Evolutionary conservation across 345 rosid species (phyloP).

Genomic region (Hypericum perforatum): DNA sequence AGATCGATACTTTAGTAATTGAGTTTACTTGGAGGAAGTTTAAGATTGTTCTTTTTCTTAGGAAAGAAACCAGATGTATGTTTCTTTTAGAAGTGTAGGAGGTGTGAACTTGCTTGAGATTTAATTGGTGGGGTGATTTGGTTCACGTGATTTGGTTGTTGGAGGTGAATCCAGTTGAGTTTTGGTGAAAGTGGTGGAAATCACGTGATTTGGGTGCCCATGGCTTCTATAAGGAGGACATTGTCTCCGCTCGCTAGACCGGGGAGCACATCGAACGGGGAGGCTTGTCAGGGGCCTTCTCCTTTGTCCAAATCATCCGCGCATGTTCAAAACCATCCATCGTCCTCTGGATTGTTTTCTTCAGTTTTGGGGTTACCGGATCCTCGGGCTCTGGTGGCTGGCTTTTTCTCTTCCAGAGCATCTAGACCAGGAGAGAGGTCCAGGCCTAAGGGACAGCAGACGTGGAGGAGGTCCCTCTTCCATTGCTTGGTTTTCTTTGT

Average conservation of each 20-base stretch:
- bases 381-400: slow-evolving; percentile 26
- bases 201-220: neutral
- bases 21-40: too few species aligned
- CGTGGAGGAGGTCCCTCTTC: slow-evolving; percentile 41
- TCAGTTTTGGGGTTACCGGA: slow-evolving; percentile 30
- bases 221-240: slow-evolving; percentile 61
- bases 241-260: slow-evolving; percentile 43
- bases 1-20: too few species aligned
- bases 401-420: slow-evolving; percentile 27
- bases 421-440: slow-evolving; percentile 35
- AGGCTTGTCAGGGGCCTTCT: slow-evolving; percentile 43
- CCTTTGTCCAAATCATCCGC: slow-evolving; percentile 45
- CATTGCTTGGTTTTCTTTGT: slow-evolving; percentile 43
- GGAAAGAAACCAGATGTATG: too few species aligned
- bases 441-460: slow-evolving; percentile 35
- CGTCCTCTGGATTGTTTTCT: slow-evolving; percentile 29
- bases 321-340: slow-evolving; percentile 19
- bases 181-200: too few species aligned
- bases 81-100: too few species aligned
- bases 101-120: too few species aligned
- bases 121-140: too few species aligned
- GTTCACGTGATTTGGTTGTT: too few species aligned
- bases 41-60: too few species aligned
- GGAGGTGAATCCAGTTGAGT: too few species aligned
- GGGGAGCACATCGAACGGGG: slow-evolving; percentile 33